These are phyloP conservation scores for Retiboletus fuscus DNA, from an alignment of 1,284 basidiomycete species.

Conservation along the genomic window DNA sequence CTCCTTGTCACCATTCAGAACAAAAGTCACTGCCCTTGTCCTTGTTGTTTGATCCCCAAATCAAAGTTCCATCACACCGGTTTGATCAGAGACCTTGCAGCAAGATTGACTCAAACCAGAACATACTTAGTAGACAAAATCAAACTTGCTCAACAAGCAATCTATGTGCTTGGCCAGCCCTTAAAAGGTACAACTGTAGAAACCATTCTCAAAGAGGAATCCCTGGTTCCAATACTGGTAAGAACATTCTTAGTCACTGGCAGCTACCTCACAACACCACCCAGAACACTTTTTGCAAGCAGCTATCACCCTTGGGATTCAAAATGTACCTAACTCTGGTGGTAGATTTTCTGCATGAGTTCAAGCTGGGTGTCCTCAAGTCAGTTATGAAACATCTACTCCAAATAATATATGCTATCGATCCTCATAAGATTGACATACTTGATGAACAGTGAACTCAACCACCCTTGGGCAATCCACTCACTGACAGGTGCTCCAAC, in stretches of 20 bases:
- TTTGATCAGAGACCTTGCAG: not conserved
- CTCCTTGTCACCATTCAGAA: not conserved
- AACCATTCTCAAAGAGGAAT: slow-evolving; percentile 5
- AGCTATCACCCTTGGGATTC: slow-evolving; percentile 12
- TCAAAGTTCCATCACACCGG: not conserved
- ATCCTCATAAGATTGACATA: slow-evolving; percentile 9
- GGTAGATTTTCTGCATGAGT: too few relatives aligned
- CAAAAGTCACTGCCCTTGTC: too few relatives aligned
- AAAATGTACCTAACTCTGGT: not conserved
- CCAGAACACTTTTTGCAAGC: slow-evolving; percentile 14
- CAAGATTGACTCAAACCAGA: not conserved
- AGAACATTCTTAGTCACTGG: not conserved
- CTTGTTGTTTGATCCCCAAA: not conserved
- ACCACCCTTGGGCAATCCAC: not conserved
- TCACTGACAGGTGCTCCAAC: not conserved
- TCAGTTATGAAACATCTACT: slow-evolving; percentile 1
- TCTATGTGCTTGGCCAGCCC: not conserved
- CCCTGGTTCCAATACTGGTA: too few relatives aligned
- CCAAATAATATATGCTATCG: too few relatives aligned
- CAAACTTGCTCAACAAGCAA: not conserved
- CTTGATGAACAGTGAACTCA: slow-evolving; percentile 11
- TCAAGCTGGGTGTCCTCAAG: slow-evolving; percentile 8
- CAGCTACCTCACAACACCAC: not conserved
- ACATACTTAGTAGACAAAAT: slow-evolving; percentile 6
- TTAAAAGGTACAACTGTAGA: not conserved